These are phyloP conservation scores for Stenogyne calaminthoides DNA, from an alignment of 305 asterid genomes.

Conservation along the genomic window DNA sequence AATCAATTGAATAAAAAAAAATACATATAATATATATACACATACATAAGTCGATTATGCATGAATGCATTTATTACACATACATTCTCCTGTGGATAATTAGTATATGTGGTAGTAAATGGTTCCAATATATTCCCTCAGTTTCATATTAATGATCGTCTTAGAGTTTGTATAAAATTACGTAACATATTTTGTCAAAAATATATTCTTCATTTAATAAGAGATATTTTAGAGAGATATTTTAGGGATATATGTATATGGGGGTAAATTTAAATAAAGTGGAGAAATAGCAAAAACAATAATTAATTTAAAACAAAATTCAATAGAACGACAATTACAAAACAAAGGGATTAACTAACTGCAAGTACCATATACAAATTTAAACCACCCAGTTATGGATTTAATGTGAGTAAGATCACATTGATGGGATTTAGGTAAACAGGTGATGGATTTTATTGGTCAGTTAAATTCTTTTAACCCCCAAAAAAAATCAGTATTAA, in stretches of 20 bases:
- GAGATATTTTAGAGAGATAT: too few relatives aligned
- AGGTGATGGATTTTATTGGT: background rate
- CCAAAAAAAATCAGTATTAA: background rate
- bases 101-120: constrained; percentile 2
- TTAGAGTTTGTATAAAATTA: too few relatives aligned
- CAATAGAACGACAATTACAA: too few relatives aligned
- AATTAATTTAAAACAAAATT: too few relatives aligned
- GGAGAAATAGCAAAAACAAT: too few relatives aligned
- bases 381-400: background rate
- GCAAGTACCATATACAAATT: background rate
- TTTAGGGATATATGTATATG: too few relatives aligned
- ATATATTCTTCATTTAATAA: too few relatives aligned
- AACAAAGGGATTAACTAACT: too few relatives aligned
- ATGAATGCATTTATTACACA: constrained; percentile 19
- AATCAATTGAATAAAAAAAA: background rate
- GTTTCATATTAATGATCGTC: too few relatives aligned
- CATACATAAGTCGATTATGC: background rate
- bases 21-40: background rate
- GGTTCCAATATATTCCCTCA: background rate
- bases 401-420: background rate
- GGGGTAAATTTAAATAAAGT: too few relatives aligned
- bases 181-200: too few relatives aligned
- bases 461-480: constrained; percentile 2
- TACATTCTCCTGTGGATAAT: background rate
- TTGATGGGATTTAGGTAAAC: background rate